Base-by-base conservation (phyloP, 1,139 yeast species). In the Protomyces lactucae-debilis region DNA sequence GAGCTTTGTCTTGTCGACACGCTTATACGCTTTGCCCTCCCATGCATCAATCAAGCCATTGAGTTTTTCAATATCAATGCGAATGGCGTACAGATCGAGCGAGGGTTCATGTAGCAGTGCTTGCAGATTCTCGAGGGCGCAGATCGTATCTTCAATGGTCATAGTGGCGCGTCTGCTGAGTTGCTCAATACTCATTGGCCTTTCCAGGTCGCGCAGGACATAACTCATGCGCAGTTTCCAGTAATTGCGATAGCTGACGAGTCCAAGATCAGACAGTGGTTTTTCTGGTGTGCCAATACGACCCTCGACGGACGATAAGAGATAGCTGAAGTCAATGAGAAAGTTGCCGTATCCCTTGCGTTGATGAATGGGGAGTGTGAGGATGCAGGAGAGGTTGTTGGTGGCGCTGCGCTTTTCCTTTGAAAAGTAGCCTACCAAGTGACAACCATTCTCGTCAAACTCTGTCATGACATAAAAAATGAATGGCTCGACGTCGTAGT, bases 401-500 rank as follows among this genome's bases (percentile, higher is more conserved):
- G 83, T 84, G 52, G 85, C 82, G 52, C 65, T 69, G 5, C 70
- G 70, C 25, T 73, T 74, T 53, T 71, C 72, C 71, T 92, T 93
- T 35, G 96, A 88, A 72, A 93, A 93, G 74, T 93, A 93, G 0
- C 99, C 99, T 43, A 91, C 95, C 75, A 92, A 86, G 73, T 87
- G 91, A 72, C 87, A 87, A 35, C 82, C 83, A 1, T 71, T 68
- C 9, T 77, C 79, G 70, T 86, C 92, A 37, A 82, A 78, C 70
- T 87, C 95, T 0, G 93, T 88, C 64, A 93, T 76, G 1, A 91
- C 84, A 75, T 93, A 93, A 73, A 93, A 93, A 72, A 88, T 81
- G 71, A 93, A 93, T 0, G 98, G 97, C 72, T 92, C 97, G 48
- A 93, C 98, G 72, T 92, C 98, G 73, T 91, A 91, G 72, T 91